These are phyloP conservation scores for Jamesozyma lodderae DNA, from an alignment of 805 yeast species.

Conservation along the genomic window DNA sequence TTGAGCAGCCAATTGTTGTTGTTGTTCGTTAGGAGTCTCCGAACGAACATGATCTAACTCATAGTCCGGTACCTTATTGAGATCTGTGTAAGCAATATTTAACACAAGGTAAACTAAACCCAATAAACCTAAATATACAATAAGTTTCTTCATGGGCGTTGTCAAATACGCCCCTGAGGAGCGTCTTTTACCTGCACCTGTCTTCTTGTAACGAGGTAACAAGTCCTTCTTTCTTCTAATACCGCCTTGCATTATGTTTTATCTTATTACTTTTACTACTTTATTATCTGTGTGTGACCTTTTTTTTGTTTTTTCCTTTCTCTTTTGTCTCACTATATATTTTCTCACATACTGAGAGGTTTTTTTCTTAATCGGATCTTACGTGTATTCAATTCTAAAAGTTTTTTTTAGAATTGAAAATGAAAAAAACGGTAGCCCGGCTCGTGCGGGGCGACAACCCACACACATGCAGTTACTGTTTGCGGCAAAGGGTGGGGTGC, in stretches of 20 bases:
- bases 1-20: background rate
- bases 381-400: too few relatives aligned
- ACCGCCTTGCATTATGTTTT: conserved; percentile 27
- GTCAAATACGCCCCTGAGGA: conserved; percentile 32
- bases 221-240: conserved; percentile 29
- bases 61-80: conserved; percentile 16
- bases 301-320: too few relatives aligned
- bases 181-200: conserved; percentile 10
- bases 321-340: background rate
- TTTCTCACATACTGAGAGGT: background rate
- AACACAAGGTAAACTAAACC: conserved; percentile 29
- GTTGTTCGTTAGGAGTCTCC: background rate
- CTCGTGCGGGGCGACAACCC: too few relatives aligned
- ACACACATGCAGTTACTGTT: too few relatives aligned
- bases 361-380: too few relatives aligned
- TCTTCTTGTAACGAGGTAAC: conserved; percentile 33
- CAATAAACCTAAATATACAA: conserved; percentile 33
- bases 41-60: conserved; percentile 21
- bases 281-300: too few relatives aligned
- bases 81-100: conserved; percentile 10
- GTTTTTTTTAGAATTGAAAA: too few relatives aligned
- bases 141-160: conserved; percentile 40
- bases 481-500: too few relatives aligned
- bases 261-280: too few relatives aligned
- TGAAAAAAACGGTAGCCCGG: too few relatives aligned